Base-by-base conservation (phyloP, 2,329 filamentous ascomycete species). In the Aschersonia sp. region DNA sequence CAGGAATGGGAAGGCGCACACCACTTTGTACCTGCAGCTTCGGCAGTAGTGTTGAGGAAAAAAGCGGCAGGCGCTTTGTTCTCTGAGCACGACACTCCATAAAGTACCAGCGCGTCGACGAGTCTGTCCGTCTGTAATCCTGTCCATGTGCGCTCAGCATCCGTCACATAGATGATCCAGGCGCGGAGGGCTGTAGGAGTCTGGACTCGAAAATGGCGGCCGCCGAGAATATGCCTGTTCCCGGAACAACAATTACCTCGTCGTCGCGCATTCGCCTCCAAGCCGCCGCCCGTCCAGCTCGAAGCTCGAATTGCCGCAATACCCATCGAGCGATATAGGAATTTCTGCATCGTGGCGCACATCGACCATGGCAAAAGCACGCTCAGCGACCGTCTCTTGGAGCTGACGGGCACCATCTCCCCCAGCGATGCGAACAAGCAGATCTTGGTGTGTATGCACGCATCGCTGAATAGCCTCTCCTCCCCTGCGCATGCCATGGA, bases 341-440 rank as follows among this genome's bases (percentile, higher is more conserved):
- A 98, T 65, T 98, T 98, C 65, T 98, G 92, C 67, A 97, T 98
- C 59, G 91, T 98, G 46, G 92, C 92, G 7, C 92, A 98, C 64
- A 94, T 98, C 61, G 92, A 98, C 64, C 92, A 98, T 80, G 92
- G 92, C 59, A 98, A 98, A 68, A 94, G 86, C 61, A 98, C 92
- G 4, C 80, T 98, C 47, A 91, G 84, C 55, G 92, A 98, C 60
- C 84, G 92, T 3, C 71, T 98, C 47, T 77, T 98, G 52, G 92
- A 98, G 72, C 73, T 94, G 53, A 98, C 92, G 1, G 91, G 92
- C 28, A 97, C 91, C 5, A 97, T 98, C 53, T 71, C 85, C 56
- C 77, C 85, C 0, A 89, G 88, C 51, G 75, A 71, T 50, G 75
- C 76, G 45, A 95, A 96, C 64, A 94, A 95, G 68, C 92, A 98